Evolutionary conservation across 2,329 filamentous ascomycete genomes (phyloP).

Genomic region (Scortechinia acanthostroma): DNA sequence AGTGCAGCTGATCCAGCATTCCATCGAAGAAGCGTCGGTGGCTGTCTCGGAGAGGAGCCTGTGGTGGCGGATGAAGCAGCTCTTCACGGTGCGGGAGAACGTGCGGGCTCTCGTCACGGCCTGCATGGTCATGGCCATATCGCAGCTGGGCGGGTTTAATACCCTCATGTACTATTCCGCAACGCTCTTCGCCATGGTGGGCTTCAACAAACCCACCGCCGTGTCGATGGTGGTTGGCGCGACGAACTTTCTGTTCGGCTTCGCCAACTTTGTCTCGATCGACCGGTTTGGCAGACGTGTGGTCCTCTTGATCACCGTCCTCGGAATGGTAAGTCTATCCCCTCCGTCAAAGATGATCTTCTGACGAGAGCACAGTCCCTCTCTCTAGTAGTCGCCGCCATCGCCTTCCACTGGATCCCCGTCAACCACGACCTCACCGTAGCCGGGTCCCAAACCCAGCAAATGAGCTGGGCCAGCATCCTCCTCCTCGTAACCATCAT

Average conservation of each 20-base stretch:
- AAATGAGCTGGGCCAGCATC: conserved; percentile 19
- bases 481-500: conserved; percentile 29
- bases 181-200: conserved; percentile 21
- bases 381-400: conserved; percentile 22
- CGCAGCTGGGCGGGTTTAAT: conserved; percentile 19
- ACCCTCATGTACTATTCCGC: conserved; percentile 11
- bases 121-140: conserved; percentile 33
- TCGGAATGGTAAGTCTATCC: conserved; percentile 23
- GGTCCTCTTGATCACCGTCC: conserved; percentile 26
- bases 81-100: conserved; percentile 24
- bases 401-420: conserved; percentile 33
- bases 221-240: conserved; percentile 28
- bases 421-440: conserved; percentile 25
- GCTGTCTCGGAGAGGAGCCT: background rate
- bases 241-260: conserved; percentile 34
- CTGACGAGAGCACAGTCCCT: conserved; percentile 5
- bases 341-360: background rate
- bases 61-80: conserved; percentile 25
- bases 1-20: conserved; percentile 21
- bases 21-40: background rate
- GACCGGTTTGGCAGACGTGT: conserved; percentile 29
- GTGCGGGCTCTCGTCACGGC: conserved; percentile 28
- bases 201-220: conserved; percentile 32
- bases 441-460: conserved; percentile 10
- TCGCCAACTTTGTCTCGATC: conserved; percentile 29